Base-by-base conservation (phyloP, 2,329 filamentous ascomycete species). In the Dryadomyces quercus-mongolicae region DNA sequence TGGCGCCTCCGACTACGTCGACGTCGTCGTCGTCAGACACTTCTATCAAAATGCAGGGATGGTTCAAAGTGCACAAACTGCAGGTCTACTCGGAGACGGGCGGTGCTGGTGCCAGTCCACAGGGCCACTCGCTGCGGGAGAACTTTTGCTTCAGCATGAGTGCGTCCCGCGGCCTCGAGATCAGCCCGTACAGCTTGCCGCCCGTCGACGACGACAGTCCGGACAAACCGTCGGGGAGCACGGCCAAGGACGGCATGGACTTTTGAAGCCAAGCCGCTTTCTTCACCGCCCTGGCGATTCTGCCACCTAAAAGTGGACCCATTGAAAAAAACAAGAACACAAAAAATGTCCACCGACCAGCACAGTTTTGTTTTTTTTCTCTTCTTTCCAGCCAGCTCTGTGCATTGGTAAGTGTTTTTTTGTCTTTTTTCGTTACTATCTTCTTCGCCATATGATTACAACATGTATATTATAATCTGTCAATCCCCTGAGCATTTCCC, bases 71-170 rank as follows among this genome's bases (percentile, higher is more conserved):
- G 0, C 88, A 95, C 66, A 84, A 84, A 53, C 69, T 97, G 40
- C 92, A 93, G 0, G 75, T 95, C 0, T 84, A 88, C 60, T 88
- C 94, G 56, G 92, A 97, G 65, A 88, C 87, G 60, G 92, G 93
- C 1, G 90, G 90, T 2, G 77, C 80, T 2, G 90, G 90, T 2
- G 89, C 88, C 15, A 84, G 82, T 10, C 77, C 81, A 1, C 81
- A 82, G 56, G 75, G 79, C 43, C 80, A 80, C 55, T 82, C 82
- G 58, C 77, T 85, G 53, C 83, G 87, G 22, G 88, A 95, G 63
- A 90, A 96, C 68, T 78, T 95, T 68, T 90, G 90, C 5, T 98
- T 98, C 67, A 91, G 84, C 57, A 71, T 98, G 52, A 95, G 89
- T 66, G 77, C 88, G 62, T 78, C 80, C 2, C 84, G 80, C 62